Base-by-base conservation (phyloP, 2,329 filamentous ascomycete species). In the Chaetomiaceae sp. region DNA sequence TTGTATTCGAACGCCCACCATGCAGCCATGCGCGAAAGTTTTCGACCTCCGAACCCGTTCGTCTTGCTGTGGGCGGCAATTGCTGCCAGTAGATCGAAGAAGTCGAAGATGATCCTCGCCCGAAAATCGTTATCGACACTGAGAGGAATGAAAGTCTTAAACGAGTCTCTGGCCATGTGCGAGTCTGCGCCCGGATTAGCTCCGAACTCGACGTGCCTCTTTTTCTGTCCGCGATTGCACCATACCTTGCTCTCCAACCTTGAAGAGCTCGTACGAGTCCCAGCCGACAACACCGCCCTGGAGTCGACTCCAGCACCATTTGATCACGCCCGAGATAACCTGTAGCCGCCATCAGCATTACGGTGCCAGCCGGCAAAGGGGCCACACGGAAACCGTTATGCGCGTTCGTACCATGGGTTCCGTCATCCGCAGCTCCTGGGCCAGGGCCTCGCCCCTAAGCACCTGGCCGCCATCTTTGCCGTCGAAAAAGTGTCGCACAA, bases 1-100 rank as follows among this genome's bases (percentile, higher is more conserved):
- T 75, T 79, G 56, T 94, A 88, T 60, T 96, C 91, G 63, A 98
- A 98, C 1, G 91, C 89, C 93, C 93, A 98, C 93, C 93, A 98
- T 37, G 90, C 89, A 33, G 91, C 93, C 76, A 95, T 88, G 56
- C 93, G 81, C 9, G 93, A 97, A 45, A 98, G 76, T 65, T 97
- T 97, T 54, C 90, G 82, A 20, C 93, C 93, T 50, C 89, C 88
- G 53, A 98, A 79, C 35, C 93, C 93, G 64, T 98, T 98, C 45
- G 74, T 81, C 70, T 97, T 97, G 56, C 88, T 88, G 60, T 96
- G 88, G 12, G 93, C 93, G 27, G 93, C 90, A 57, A 96, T 81
- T 7, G 91, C 88, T 3, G 91, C 83, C 36, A 98, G 70, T 1
- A 98, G 79, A 58, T 97, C 91, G 67, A 97, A 98, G 68, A 95